These are phyloP conservation scores for Neonectria hederae DNA, from an alignment of 2,329 filamentous ascomycete genomes.

Conservation along the genomic window DNA sequence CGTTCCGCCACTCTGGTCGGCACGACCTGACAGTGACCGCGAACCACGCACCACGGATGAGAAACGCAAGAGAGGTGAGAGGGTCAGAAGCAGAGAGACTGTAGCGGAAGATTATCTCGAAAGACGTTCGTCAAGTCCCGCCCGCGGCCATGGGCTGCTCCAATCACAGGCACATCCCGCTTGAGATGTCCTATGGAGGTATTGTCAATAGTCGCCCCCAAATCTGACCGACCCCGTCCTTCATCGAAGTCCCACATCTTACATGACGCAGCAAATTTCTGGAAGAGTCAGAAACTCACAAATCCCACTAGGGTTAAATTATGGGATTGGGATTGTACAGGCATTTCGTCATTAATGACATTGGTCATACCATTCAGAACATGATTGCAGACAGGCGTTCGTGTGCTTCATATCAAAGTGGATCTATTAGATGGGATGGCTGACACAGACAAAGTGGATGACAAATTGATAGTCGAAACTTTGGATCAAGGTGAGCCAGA, in stretches of 20 bases:
- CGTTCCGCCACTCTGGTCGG: constrained; percentile 26
- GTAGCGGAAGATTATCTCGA: constrained; percentile 11
- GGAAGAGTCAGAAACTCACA: constrained; percentile 17
- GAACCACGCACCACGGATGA: constrained; percentile 25
- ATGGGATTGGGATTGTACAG: constrained; percentile 3
- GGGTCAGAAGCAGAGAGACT: constrained; percentile 4
- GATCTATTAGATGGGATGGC: neutral
- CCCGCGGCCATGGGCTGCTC: neutral
- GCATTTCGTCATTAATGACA: constrained; percentile 7
- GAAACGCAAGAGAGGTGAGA: constrained; percentile 22
- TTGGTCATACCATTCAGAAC: neutral
- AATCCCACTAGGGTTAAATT: neutral
- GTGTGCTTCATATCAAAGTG: neutral
- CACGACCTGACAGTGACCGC: constrained; percentile 15
- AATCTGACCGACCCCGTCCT: constrained; percentile 13
- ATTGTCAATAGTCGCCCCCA: constrained; percentile 8
- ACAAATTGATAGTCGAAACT: neutral
- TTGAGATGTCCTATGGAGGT: constrained; percentile 1
- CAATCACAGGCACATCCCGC: constrained; percentile 9
- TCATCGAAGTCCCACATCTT: constrained; percentile 3
- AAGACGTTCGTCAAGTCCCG: constrained; percentile 23
- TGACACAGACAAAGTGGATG: constrained; percentile 4
- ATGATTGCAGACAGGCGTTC: neutral
- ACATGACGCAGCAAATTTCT: constrained; percentile 21
- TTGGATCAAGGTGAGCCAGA: neutral